A percentile compares a stretch with the other conserved stretches of the same genome.
Conservation (phyloP, 768 basidiomycete species). For the Hypholoma sublateritium region DNA sequence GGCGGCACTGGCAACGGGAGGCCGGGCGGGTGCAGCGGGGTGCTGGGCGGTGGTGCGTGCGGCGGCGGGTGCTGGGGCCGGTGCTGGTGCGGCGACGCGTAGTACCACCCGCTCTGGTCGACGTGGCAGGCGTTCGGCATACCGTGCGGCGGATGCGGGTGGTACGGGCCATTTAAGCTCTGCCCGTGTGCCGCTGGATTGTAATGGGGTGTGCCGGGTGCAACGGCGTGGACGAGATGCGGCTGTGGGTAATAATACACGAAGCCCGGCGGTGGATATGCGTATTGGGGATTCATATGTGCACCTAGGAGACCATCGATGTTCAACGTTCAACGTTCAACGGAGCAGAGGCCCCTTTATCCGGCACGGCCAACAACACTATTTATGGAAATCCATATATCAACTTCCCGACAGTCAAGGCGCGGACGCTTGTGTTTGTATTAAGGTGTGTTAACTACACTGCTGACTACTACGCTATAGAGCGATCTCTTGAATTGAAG, state of each 20-base stretch:
- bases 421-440: too few relatives aligned
- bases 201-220: slow-evolving; percentile 10
- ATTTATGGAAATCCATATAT: slow-evolving; percentile 1
- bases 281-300: slow-evolving; percentile 17
- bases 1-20: slow-evolving; percentile 8
- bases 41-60: neutral
- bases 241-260: slow-evolving; percentile 8
- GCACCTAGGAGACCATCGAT: neutral
- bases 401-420: too few relatives aligned
- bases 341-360: neutral
- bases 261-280: slow-evolving; percentile 15
- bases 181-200: slow-evolving; percentile 5
- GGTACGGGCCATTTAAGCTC: slow-evolving; percentile 9
- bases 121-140: slow-evolving; percentile 9
- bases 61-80: neutral
- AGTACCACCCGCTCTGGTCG: slow-evolving; percentile 16
- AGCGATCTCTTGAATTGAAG: neutral
- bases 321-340: neutral
- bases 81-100: neutral
- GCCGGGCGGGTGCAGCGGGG: slow-evolving; percentile 18
- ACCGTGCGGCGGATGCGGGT: slow-evolving; percentile 10
- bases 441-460: too few relatives aligned
- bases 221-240: slow-evolving; percentile 4
- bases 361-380: neutral
- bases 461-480: too few relatives aligned